Percentiles rank a stretch among this genome's conserved stretches.
Evolutionary conservation across 768 basidiomycete species (phyloP).

Genomic region (Xerocomellus intermedius): DNA sequence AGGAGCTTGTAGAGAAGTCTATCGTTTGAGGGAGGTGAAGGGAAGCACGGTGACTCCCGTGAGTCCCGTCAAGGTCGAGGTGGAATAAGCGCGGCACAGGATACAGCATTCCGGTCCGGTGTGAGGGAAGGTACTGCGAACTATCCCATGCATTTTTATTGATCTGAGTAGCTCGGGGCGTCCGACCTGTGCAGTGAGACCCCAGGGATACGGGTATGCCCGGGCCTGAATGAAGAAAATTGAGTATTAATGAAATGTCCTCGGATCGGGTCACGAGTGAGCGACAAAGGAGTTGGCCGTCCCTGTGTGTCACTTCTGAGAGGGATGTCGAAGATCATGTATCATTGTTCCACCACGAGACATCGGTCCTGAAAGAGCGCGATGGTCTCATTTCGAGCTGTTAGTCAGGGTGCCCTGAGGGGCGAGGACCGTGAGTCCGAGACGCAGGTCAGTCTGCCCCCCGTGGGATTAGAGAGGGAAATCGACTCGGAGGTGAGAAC

Average conservation of each 20-base stretch:
- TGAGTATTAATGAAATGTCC: not conserved
- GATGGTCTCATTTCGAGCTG: not conserved
- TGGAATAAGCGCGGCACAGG: slow-evolving; percentile 5
- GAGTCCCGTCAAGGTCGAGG: slow-evolving; percentile 6
- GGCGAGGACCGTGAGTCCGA: no score
- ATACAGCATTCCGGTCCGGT: slow-evolving; percentile 1
- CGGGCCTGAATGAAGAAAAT: not conserved
- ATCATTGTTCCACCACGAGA: slow-evolving; percentile 3
- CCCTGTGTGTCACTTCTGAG: not conserved
- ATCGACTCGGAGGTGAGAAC: not conserved
- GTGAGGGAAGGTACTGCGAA: slow-evolving; percentile 1
- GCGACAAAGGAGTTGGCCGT: not conserved
- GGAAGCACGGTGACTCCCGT: slow-evolving; percentile 16
- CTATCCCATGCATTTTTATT: not conserved
- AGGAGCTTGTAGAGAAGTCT: slow-evolving; percentile 20
- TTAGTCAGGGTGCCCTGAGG: slow-evolving; percentile 17
- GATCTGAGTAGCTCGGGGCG: not conserved
- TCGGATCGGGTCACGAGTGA: slow-evolving; percentile 18
- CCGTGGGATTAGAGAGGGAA: slow-evolving; percentile 13
- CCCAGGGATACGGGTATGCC: not conserved
- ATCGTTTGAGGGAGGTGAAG: slow-evolving; percentile 10
- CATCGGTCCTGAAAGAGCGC: slow-evolving; percentile 3
- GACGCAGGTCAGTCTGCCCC: not conserved
- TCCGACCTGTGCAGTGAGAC: not conserved
- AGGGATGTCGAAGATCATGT: not conserved